These are phyloP conservation scores for Piloderma croceum DNA, from an alignment of 768 basidiomycete genomes.

Conservation along the genomic window DNA sequence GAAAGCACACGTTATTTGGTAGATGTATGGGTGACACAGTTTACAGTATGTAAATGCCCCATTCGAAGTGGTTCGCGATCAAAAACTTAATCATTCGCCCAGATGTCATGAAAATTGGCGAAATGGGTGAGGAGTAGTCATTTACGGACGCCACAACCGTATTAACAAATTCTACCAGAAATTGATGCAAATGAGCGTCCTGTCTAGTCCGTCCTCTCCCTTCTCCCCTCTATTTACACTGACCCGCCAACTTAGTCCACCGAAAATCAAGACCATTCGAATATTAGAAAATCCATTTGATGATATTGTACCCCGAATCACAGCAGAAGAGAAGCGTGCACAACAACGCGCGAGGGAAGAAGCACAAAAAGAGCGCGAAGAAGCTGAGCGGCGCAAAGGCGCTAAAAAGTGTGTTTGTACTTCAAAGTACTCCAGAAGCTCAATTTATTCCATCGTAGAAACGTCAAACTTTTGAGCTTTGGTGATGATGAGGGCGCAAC, in stretches of 20 bases:
- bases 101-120: conserved; percentile 92
- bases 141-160: not conserved
- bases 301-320: conserved; percentile 94
- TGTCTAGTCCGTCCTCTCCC: conserved; percentile 49
- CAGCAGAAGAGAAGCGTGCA: conserved; percentile 81
- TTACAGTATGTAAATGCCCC: conserved; percentile 56
- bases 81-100: not conserved
- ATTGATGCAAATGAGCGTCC: conserved; percentile 71
- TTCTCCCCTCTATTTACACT: not conserved
- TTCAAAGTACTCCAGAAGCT: not conserved
- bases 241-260: conserved; percentile 55
- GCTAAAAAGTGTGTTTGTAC: conserved; percentile 73
- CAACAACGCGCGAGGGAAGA: conserved; percentile 80
- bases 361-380: conserved; percentile 73
- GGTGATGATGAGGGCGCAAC: conserved; percentile 66
- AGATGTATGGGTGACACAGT: conserved; percentile 82
- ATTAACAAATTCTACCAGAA: conserved; percentile 38
- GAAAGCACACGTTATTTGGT: conserved; percentile 95
- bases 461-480: conserved; percentile 87
- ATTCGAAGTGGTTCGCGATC: no score
- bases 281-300: conserved; percentile 93
- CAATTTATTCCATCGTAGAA: conserved; percentile 40
- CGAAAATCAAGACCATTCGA: conserved; percentile 79
- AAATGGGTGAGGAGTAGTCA: conserved; percentile 56
- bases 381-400: conserved; percentile 60